phyloP scores from a whole-genome alignment of 805 yeast genomes.

The Wickerhamomyces xylosicus region DNA sequence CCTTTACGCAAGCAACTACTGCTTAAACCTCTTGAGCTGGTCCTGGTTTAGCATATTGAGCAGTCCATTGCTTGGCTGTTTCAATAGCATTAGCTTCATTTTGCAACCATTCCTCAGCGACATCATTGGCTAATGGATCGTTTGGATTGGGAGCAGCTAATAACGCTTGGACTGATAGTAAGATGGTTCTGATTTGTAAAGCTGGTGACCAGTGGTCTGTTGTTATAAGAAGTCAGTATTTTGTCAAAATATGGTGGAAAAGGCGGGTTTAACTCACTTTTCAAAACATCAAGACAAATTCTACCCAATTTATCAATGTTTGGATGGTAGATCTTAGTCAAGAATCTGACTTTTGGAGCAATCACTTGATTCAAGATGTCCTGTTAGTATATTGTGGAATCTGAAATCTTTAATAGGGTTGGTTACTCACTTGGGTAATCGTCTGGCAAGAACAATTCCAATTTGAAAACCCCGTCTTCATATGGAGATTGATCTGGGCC shows the following conservation, averaged over 20 bases:
- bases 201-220: constrained; percentile 92
- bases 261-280: constrained; percentile 25
- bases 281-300: constrained; percentile 89
- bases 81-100: constrained; percentile 71
- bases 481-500: constrained; percentile 92
- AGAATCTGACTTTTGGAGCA: constrained; percentile 90
- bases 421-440: constrained; percentile 70
- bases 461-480: constrained; percentile 70
- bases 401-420: too few species aligned
- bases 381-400: background rate
- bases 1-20: too few species aligned
- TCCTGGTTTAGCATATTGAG: constrained; percentile 19
- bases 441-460: constrained; percentile 87
- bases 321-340: constrained; percentile 93
- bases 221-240: background rate
- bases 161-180: constrained; percentile 86
- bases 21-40: too few species aligned
- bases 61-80: constrained; percentile 53
- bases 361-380: constrained; percentile 40
- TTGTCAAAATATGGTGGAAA: constrained; percentile 19
- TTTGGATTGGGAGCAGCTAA: constrained; percentile 96
- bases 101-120: constrained; percentile 92
- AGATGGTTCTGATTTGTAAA: constrained; percentile 83
- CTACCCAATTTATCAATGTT: constrained; percentile 93
- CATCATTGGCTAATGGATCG: constrained; percentile 96